Evolutionary conservation across 83 land plant species (phyloP), one percentile per base, ranked within the genome.

Genomic region (Diphasiastrum complanatum): DNA sequence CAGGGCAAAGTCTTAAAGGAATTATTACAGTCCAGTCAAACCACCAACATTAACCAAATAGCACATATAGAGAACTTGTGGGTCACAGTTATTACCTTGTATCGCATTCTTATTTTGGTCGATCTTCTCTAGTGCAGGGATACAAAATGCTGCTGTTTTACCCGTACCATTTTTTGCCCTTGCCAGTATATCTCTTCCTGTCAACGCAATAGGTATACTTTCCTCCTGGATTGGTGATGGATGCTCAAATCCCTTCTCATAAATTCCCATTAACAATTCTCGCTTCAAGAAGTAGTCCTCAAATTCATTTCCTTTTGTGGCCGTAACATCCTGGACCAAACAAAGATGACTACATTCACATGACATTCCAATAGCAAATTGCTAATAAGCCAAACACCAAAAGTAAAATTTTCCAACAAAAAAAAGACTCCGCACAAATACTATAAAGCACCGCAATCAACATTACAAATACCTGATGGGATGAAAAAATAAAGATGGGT

Each of bases 221-320:
- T 91, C 97, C 75, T 91, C 97, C 61, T 91, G 97, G 49, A 91
- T 85, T 4, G 97, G 97, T 5, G 97, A 91, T 16, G 97, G 97
- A 65, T 81, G 82, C 67, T 91, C 97, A 77, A 91, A 91, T 4
- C 97, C 97, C 71, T 91, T 91, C 76, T 91, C 97, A 76, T 83
- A 91, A 47, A 91, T 91, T 2, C 97, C 97, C 97, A 91, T 91
- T 20, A 91, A 81, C 38, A 91, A 70, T 66, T 91, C 97, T 33
- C 90, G 76, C 61, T 91, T 91, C 62, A 91, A 68, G 72, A 91
- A 91, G 70, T 91, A 91, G 45, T 91, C 97, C 66, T 91, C 97
- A 69, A 91, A 91, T 65, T 91, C 97, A 76, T 91, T 91, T 48
- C 97, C 97, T 61, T 91, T 91, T 4, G 97, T 91, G 6, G 97